These are phyloP conservation scores for Salisapilia sapeloensis DNA, from an alignment of 352 stramenopile species.

Conservation along the genomic window DNA sequence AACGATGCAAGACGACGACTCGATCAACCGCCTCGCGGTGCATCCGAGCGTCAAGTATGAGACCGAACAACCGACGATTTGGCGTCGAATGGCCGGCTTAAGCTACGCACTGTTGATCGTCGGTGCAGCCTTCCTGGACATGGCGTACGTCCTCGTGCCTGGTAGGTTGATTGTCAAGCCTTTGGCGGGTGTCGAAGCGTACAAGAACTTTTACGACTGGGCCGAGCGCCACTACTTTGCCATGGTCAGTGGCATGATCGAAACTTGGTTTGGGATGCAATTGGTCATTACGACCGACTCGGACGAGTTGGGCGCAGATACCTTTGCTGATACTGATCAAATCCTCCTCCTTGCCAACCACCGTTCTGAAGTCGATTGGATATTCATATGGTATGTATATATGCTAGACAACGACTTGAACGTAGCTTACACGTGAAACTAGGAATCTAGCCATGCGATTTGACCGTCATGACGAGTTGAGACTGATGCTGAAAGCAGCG, in stretches of 20 bases:
- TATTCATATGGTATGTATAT: conserved; percentile 47
- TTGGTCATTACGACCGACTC: conserved; percentile 35
- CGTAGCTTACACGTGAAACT: neutral
- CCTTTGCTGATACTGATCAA: conserved; percentile 21
- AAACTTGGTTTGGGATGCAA: conserved; percentile 32
- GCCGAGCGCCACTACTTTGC: conserved; percentile 36
- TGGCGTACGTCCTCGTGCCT: conserved; percentile 40
- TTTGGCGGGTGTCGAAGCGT: conserved; percentile 8
- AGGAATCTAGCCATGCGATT: conserved; percentile 43
- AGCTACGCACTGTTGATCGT: conserved; percentile 31
- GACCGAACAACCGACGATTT: conserved; percentile 10
- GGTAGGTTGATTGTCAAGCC: conserved; percentile 23
- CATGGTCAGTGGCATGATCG: conserved; percentile 37
- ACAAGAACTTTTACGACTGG: conserved; percentile 12
- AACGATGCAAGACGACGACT: neutral
- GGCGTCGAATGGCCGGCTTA: conserved; percentile 18
- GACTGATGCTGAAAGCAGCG: conserved; percentile 62
- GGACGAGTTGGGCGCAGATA: conserved; percentile 7
- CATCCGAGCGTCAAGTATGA: conserved; percentile 36
- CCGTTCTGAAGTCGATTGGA: conserved; percentile 65
- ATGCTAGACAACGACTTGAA: neutral
- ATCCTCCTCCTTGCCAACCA: conserved; percentile 61
- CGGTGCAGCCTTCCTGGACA: conserved; percentile 29
- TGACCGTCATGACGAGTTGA: conserved; percentile 44
- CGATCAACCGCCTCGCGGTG: conserved; percentile 6